Conservation (phyloP, 2,329 filamentous ascomycete genomes). For the Hortaea werneckii region DNA sequence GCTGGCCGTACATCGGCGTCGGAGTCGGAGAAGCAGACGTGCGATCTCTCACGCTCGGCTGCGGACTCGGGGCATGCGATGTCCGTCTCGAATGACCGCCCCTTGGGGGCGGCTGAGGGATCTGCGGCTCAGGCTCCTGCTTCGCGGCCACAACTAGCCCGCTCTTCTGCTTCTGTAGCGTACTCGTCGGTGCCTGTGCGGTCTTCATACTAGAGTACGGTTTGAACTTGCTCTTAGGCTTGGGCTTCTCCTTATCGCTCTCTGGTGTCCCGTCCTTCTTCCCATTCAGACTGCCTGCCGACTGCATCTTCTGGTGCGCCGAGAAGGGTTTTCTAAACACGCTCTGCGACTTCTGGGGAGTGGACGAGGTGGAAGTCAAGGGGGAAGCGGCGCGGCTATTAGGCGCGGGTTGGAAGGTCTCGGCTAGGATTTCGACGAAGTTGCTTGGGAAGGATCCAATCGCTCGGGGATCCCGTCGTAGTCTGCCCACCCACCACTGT, state of each 20-base stretch:
- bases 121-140: slow-evolving; percentile 15
- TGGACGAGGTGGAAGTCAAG: slow-evolving; percentile 41
- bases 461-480: slow-evolving; percentile 81
- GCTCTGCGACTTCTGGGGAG: slow-evolving; percentile 41
- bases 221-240: slow-evolving; percentile 31
- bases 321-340: slow-evolving; percentile 55
- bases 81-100: slow-evolving; percentile 12
- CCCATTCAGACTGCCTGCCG: slow-evolving; percentile 17
- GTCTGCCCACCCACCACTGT: slow-evolving; percentile 93
- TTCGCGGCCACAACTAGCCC: slow-evolving; percentile 2
- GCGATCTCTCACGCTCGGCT: slow-evolving; percentile 7
- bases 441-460: slow-evolving; percentile 94
- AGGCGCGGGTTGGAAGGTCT: slow-evolving; percentile 65
- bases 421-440: slow-evolving; percentile 83
- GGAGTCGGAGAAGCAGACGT: slow-evolving; percentile 33
- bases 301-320: slow-evolving; percentile 40
- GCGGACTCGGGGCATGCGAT: slow-evolving; percentile 15
- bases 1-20: slow-evolving; percentile 21
- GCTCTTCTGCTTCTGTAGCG: slow-evolving; percentile 15
- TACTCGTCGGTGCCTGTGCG: slow-evolving; percentile 26
- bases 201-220: slow-evolving; percentile 44
- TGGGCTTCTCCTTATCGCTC: slow-evolving; percentile 20
- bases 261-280: slow-evolving; percentile 25
- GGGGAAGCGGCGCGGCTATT: slow-evolving; percentile 48
- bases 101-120: slow-evolving; percentile 25